Evolutionary conservation across 768 basidiomycete species (phyloP), one percentile per base, ranked within the genome.

Genomic region (Scleroderma bovista): DNA sequence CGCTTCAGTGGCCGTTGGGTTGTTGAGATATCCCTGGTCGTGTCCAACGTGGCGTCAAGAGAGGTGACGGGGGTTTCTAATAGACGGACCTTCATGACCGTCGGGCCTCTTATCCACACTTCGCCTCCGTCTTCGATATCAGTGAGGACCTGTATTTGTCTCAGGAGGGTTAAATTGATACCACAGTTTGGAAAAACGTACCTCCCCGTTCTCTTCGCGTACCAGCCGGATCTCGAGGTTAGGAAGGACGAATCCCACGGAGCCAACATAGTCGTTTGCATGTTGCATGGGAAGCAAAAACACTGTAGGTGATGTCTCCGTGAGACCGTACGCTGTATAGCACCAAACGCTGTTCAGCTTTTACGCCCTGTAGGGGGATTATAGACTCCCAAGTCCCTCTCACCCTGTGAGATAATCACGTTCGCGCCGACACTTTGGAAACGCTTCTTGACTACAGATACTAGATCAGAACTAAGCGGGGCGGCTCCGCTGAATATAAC

Each of bases 221-320:
- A 93, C 79, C 9, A 96, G 62, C 6, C 86, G 76, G 2, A 85
- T 83, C 61, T 93, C 80, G 29, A 93, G 75, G 55, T 86, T 86
- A 0, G 93, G 83, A 24, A 92, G 64, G 2, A 93, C 69, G 5
- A 75, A 57, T 3, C 93, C 93, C 29, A 85, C 75, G 42, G 78
- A 81, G 11, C 88, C 88, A 22, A 79, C 63, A 55, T 82, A 86
- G 16, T 72, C 62, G 12, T 66, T 51, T 1, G 69, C 67, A 17
- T 78, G 69, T 3, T 72, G 59, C 0, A 62, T 44, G 1, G 79
- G 72, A 8, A 87, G 71, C 3, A 86, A 54, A 54, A 83, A 80
- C 0, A 81, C 75, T 0, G 82, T 81, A 0, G 88, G 88, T 0
- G 88, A 86, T 1, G 88, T 91, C 67, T 93, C 91, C 1, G 89